Percentiles rank a stretch among this genome's conserved stretches.
Conservation (phyloP, 1,284 basidiomycete species). For the Pyrrhoderma lamaoense region DNA sequence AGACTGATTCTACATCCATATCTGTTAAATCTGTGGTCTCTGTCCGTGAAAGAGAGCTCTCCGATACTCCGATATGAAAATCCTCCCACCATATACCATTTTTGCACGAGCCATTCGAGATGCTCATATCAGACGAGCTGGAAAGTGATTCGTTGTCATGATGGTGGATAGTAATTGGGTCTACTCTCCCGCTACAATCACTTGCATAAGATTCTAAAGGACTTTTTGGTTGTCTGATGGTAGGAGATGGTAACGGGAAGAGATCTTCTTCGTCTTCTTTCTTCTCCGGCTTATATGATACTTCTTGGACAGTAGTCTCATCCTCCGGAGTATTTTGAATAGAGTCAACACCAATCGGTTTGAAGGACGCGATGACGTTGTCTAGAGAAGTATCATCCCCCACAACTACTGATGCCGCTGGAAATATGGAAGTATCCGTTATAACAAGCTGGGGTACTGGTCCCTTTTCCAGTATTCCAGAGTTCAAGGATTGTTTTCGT, state of each 20-base stretch:
- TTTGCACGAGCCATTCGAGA: background rate
- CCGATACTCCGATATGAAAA: background rate
- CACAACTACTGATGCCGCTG: conserved; percentile 10
- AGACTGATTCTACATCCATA: background rate
- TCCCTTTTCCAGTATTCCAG: background rate
- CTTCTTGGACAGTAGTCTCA: background rate
- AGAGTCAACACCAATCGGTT: conserved; percentile 6
- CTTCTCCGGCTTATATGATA: no score
- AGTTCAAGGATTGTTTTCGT: background rate
- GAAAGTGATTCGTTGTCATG: background rate
- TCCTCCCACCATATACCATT: conserved; percentile 12
- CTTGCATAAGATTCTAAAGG: background rate
- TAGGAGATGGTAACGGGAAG: background rate
- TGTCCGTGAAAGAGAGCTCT: background rate
- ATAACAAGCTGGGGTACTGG: conserved; percentile 9
- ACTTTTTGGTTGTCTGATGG: background rate
- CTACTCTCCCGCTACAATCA: background rate
- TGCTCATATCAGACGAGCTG: background rate
- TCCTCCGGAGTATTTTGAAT: background rate
- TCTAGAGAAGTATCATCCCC: conserved; percentile 9
- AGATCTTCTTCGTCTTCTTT: conserved; percentile 2
- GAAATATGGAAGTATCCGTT: conserved; percentile 15
- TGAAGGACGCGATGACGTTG: conserved; percentile 13
- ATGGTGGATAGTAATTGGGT: background rate
- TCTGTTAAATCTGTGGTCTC: background rate